These are phyloP conservation scores for Leishmania major DNA, from an alignment of 208 protist genomes.

Conservation along the genomic window DNA sequence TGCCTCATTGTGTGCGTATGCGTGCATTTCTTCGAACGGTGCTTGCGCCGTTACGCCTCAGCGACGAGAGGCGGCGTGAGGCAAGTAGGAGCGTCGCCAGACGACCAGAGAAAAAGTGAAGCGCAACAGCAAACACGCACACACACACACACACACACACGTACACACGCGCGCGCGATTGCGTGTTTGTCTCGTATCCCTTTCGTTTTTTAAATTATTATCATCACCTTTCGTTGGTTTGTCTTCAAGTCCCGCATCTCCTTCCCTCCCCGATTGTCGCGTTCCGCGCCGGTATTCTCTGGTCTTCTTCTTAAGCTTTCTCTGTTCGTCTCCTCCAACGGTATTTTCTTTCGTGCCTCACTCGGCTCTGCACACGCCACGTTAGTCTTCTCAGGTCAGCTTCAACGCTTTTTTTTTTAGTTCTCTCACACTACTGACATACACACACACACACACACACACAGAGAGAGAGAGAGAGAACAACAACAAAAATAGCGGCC, in stretches of 20 bases:
- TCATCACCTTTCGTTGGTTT: background rate
- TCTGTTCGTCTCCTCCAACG: background rate
- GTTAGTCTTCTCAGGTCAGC: background rate
- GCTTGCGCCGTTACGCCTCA: background rate
- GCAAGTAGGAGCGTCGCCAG: background rate
- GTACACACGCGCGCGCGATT: background rate
- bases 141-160: background rate
- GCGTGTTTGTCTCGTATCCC: background rate
- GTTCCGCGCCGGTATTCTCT: background rate
- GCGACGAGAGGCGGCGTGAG: background rate
- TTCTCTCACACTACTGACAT: background rate
- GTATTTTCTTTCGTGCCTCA: background rate
- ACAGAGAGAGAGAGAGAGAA: too few relatives aligned
- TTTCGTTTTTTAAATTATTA: background rate
- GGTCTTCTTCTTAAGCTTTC: background rate
- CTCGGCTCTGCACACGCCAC: background rate
- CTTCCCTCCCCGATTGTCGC: background rate
- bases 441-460: background rate
- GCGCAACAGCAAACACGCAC: background rate
- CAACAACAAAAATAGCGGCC: background rate
- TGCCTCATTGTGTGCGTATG: background rate
- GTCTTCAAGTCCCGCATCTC: background rate
- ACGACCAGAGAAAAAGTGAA: background rate
- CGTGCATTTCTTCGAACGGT: background rate
- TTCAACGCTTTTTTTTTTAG: background rate